Percentiles rank a stretch among this genome's conserved stretches.
Evolutionary conservation across 2,329 filamentous ascomycete genomes (phyloP).

Genomic region (Boeremia lycopersici): DNA sequence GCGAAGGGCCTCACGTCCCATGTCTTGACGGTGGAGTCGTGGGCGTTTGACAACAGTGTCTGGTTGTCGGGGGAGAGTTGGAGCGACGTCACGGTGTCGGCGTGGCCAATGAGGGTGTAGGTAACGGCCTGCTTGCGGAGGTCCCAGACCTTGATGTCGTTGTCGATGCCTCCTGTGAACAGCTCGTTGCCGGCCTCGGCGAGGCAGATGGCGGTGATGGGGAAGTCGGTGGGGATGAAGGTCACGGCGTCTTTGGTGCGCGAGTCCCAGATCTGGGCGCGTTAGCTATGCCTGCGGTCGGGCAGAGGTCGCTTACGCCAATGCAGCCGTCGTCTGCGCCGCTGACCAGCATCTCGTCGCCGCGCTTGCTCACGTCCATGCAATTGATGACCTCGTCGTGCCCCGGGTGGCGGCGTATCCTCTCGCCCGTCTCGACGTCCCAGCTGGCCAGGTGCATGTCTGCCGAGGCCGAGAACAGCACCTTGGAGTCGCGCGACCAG

Average conservation of each 20-base stretch:
- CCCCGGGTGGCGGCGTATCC: constrained; percentile 89
- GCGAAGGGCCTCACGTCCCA: constrained; percentile 98
- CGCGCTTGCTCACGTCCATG: constrained; percentile 84
- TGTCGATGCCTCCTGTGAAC: constrained; percentile 93
- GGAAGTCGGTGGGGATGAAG: constrained; percentile 88
- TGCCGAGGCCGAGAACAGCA: constrained; percentile 89
- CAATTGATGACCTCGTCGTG: constrained; percentile 97
- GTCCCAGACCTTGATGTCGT: constrained; percentile 97
- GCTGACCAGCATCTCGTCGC: constrained; percentile 87
- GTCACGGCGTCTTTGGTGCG: constrained; percentile 86
- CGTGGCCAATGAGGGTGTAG: constrained; percentile 87
- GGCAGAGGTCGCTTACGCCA: constrained; percentile 55
- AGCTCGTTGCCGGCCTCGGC: constrained; percentile 94
- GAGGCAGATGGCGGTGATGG: constrained; percentile 88
- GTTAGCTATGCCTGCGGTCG: constrained; percentile 20
- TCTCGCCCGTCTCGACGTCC: constrained; percentile 89
- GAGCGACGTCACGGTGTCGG: constrained; percentile 89
- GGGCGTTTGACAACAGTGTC: constrained; percentile 85
- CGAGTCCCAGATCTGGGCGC: constrained; percentile 79
- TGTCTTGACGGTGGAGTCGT: constrained; percentile 91
- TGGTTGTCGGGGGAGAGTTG: constrained; percentile 93
- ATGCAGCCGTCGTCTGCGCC: constrained; percentile 93
- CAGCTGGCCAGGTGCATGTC: constrained; percentile 93
- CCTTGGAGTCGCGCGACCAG: constrained; percentile 93
- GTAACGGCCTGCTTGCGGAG: constrained; percentile 86